Evolutionary conservation across 1,284 basidiomycete species (phyloP).

Genomic region (Irpex rosettiformis): DNA sequence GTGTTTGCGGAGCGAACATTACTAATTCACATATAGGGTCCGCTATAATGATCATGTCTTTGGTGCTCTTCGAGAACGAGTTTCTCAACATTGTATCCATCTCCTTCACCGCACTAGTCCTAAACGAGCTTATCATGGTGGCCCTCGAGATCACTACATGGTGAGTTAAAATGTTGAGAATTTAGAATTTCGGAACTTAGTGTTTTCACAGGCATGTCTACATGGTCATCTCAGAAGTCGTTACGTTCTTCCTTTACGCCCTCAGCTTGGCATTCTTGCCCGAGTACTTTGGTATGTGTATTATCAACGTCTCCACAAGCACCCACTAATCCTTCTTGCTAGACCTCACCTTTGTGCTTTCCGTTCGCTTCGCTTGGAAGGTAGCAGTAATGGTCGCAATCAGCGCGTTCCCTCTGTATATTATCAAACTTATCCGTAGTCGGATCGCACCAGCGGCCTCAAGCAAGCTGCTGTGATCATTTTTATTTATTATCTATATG

Average conservation of each 20-base stretch:
- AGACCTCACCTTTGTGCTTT: slow-evolving; percentile 94
- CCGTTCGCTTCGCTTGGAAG: slow-evolving; percentile 90
- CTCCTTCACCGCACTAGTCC: slow-evolving; percentile 92
- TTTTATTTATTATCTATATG: neutral
- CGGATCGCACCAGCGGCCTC: slow-evolving; percentile 92
- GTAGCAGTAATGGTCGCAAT: slow-evolving; percentile 93
- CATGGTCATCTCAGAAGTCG: slow-evolving; percentile 93
- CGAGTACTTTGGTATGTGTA: slow-evolving; percentile 88
- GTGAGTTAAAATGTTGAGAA: slow-evolving; percentile 39
- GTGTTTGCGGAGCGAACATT: neutral
- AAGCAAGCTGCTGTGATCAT: slow-evolving; percentile 75
- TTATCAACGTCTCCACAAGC: too few relatives aligned
- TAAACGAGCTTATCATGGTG: slow-evolving; percentile 99
- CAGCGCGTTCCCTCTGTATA: slow-evolving; percentile 87
- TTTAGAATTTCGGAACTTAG: neutral
- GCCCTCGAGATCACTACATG: slow-evolving; percentile 97
- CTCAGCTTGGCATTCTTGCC: slow-evolving; percentile 92
- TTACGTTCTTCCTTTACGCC: slow-evolving; percentile 87
- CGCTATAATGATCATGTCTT: slow-evolving; percentile 97
- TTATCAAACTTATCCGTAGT: slow-evolving; percentile 86
- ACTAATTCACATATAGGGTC: slow-evolving; percentile 54
- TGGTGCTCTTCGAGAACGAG: slow-evolving; percentile 95
- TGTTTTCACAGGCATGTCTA: slow-evolving; percentile 75
- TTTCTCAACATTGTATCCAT: slow-evolving; percentile 98
- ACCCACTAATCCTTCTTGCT: neutral